phyloP scores from a whole-genome alignment of 331 rosid genomes.

The Malus hybrid region DNA sequence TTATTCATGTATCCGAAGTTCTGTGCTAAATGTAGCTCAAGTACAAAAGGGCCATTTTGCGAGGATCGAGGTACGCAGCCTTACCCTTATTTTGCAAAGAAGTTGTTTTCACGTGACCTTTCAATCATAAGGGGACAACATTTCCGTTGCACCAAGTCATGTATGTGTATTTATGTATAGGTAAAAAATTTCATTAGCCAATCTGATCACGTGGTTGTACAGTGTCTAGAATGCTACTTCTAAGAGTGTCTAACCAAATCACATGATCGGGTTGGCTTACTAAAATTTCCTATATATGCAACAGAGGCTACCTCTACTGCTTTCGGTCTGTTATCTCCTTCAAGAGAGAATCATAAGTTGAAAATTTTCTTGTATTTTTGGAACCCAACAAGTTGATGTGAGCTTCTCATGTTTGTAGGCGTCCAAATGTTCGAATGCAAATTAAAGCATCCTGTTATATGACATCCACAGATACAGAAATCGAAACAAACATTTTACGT shows the following conservation, averaged over 20 bases:
- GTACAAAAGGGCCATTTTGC: no score
- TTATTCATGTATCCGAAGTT: background rate
- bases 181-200: no score
- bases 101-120: accelerated
- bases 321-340: background rate
- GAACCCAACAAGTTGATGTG: background rate
- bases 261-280: accelerated
- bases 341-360: background rate
- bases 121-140: accelerated
- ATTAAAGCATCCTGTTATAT: background rate
- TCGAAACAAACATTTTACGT: background rate
- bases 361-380: background rate
- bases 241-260: no score
- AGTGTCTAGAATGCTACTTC: background rate
- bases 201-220: no score
- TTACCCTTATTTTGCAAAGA: no score
- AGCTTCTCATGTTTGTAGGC: background rate
- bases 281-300: no score
- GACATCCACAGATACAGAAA: background rate
- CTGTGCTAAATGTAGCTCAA: no score
- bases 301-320: background rate
- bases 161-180: background rate
- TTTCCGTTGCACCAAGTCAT: background rate
- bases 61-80: no score
- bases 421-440: background rate